Conservation (phyloP, 257 asterid genomes). For the Catharanthus roseus region DNA sequence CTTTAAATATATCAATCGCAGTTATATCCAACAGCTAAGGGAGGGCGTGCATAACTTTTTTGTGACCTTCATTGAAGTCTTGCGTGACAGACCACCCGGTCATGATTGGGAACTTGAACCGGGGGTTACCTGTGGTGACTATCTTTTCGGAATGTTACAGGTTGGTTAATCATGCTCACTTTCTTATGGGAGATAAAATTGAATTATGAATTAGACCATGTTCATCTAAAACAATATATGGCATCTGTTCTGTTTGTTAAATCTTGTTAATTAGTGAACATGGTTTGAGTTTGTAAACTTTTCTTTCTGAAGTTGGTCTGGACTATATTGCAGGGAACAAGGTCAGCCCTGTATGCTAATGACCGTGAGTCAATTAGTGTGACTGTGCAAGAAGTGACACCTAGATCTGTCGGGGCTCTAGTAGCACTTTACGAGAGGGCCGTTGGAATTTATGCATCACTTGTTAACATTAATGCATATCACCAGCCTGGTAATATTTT, state of each 20-base stretch:
- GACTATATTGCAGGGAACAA: constrained; percentile 63
- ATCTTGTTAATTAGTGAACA: background rate
- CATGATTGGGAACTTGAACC: constrained; percentile 99
- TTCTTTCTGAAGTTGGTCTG: constrained; percentile 1
- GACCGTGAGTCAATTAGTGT: constrained; percentile 91
- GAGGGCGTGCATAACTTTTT: constrained; percentile 97
- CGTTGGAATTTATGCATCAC: constrained; percentile 90
- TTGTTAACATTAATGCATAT: constrained; percentile 91
- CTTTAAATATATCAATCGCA: constrained; percentile 23
- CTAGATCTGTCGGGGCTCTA: constrained; percentile 93
- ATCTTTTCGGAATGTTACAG: constrained; percentile 93
- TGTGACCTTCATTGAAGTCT: constrained; percentile 92
- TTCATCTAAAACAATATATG: background rate
- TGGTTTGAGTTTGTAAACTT: background rate
- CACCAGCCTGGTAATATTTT: constrained; percentile 90
- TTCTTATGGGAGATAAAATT: background rate
- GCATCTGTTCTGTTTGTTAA: background rate
- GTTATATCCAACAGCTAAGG: constrained; percentile 96
- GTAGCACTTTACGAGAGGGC: constrained; percentile 97
- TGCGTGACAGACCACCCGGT: constrained; percentile 98
- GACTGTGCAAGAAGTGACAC: constrained; percentile 96
- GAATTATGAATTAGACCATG: background rate
- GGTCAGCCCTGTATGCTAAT: constrained; percentile 87
- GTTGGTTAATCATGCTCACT: constrained; percentile 23
- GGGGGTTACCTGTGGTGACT: constrained; percentile 96